Conservation (phyloP, 345 rosid genomes). For the Linum lewisii region DNA sequence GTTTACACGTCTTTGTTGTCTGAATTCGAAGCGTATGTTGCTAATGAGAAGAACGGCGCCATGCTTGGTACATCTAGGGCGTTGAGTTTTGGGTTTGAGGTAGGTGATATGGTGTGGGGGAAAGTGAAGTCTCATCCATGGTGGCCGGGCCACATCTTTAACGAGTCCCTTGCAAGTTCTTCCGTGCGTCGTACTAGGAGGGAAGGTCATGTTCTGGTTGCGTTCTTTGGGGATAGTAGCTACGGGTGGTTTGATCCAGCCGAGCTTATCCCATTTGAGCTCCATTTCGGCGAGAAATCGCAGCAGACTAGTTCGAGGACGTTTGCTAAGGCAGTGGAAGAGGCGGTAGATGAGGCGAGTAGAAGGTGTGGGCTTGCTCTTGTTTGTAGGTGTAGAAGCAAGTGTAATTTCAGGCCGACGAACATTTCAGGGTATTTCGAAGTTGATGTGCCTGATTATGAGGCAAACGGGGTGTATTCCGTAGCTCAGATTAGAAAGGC, state of each 20-base stretch:
- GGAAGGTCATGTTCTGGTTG: slow-evolving; percentile 81
- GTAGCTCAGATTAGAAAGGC: slow-evolving; percentile 60
- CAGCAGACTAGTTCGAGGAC: slow-evolving; percentile 55
- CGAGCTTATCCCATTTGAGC: slow-evolving; percentile 82
- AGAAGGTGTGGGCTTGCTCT: slow-evolving; percentile 73
- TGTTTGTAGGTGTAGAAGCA: slow-evolving; percentile 76
- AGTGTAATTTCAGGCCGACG: slow-evolving; percentile 59
- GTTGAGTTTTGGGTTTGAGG: slow-evolving; percentile 65
- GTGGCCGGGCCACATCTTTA: slow-evolving; percentile 99
- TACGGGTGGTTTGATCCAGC: slow-evolving; percentile 99
- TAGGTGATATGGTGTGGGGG: slow-evolving; percentile 99
- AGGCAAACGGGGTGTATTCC: slow-evolving; percentile 63
- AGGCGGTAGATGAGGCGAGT: slow-evolving; percentile 82
- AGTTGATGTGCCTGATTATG: slow-evolving; percentile 89
- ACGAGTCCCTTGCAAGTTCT: slow-evolving; percentile 70
- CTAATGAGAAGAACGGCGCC: slow-evolving; percentile 53
- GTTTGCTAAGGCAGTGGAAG: slow-evolving; percentile 84
- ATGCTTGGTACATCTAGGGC: slow-evolving; percentile 59
- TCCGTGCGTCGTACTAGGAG: slow-evolving; percentile 78
- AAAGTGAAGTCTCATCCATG: slow-evolving; percentile 98
- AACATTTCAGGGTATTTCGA: slow-evolving; percentile 56
- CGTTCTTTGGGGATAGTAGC: slow-evolving; percentile 96
- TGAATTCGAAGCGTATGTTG: slow-evolving; percentile 86
- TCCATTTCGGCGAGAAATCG: slow-evolving; percentile 55
- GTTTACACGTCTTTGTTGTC: slow-evolving; percentile 53